A percentile compares a stretch with the other conserved stretches of the same genome.
These are phyloP conservation scores for Helminthosporium solani DNA, from an alignment of 2,329 filamentous ascomycete genomes.

Conservation along the genomic window DNA sequence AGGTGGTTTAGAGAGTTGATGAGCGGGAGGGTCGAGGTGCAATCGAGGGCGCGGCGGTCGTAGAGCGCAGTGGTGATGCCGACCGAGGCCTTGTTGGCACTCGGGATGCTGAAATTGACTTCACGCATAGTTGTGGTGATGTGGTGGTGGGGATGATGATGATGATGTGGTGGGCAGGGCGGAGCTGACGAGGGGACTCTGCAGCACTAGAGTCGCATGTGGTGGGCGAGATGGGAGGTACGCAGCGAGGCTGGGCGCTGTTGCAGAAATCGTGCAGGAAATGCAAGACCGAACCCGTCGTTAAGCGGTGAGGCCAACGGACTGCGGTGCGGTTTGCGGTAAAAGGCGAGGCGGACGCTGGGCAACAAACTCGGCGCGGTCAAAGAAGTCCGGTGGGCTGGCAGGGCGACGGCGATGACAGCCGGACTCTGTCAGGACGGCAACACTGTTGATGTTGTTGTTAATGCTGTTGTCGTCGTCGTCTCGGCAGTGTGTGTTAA, in stretches of 20 bases:
- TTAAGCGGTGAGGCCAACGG: constrained; percentile 3
- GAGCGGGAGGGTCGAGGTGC: constrained; percentile 92
- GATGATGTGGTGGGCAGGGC: constrained; percentile 15
- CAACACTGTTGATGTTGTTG: constrained; percentile 6
- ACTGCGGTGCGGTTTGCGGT: constrained; percentile 17
- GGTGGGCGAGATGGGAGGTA: constrained; percentile 21
- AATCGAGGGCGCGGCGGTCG: constrained; percentile 94
- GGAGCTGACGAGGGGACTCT: constrained; percentile 23
- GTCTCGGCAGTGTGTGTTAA: constrained; percentile 11
- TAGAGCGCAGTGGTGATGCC: constrained; percentile 98
- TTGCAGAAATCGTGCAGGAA: constrained; percentile 7
- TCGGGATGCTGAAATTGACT: constrained; percentile 99
- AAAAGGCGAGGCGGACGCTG: constrained; percentile 10
- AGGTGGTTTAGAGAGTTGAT: constrained; percentile 99
- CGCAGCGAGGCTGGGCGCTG: constrained; percentile 1
- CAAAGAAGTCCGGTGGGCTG: constrained; percentile 16
- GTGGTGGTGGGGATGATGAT: too few relatives aligned
- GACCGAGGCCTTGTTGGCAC: constrained; percentile 98
- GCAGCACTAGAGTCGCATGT: constrained; percentile 37
- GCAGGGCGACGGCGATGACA: constrained; percentile 1
- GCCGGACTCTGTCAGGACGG: constrained; percentile 9
- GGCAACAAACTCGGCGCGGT: constrained; percentile 14
- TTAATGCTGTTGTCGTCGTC: too few relatives aligned
- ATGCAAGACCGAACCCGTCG: constrained; percentile 6
- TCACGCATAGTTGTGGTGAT: constrained; percentile 76